Conservation (phyloP, 2,329 filamentous ascomycete species). For the Exserohilum turcica region DNA sequence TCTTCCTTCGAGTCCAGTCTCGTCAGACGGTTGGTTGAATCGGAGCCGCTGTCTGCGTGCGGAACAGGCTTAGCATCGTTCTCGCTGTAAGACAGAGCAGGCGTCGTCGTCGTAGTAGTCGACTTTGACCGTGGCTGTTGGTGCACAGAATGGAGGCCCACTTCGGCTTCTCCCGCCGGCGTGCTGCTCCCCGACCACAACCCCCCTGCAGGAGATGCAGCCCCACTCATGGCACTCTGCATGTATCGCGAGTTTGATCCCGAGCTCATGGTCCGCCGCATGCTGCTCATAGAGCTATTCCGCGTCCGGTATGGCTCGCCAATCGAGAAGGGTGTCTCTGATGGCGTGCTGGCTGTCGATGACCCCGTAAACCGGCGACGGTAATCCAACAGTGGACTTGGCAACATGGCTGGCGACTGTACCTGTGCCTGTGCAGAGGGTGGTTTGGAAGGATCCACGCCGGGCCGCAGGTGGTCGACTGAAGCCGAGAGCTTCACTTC, state of each 20-base stretch:
- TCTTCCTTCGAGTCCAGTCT: conserved; percentile 34
- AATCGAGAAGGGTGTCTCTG: conserved; percentile 38
- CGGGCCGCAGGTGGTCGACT: conserved; percentile 71
- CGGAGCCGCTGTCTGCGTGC: conserved; percentile 9
- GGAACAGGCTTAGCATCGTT: conserved; percentile 9
- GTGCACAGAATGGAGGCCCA: conserved; percentile 42
- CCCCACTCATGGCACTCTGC: conserved; percentile 24
- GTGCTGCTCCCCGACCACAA: conserved; percentile 48
- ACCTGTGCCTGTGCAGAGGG: conserved; percentile 22
- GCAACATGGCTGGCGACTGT: conserved; percentile 38
- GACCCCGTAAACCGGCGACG: conserved; percentile 31
- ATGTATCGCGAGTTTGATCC: conserved; percentile 32
- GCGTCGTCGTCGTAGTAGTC: conserved; percentile 4
- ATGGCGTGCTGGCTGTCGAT: conserved; percentile 29
- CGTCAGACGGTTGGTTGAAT: conserved; percentile 14
- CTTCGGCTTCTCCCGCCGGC: conserved; percentile 32
- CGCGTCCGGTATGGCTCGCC: conserved; percentile 38
- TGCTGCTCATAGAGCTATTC: conserved; percentile 49
- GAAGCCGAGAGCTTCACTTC: conserved; percentile 77
- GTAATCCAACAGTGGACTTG: conserved; percentile 34
- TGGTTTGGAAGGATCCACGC: conserved; percentile 49
- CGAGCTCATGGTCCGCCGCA: conserved; percentile 46
- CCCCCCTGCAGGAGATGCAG: conserved; percentile 36
- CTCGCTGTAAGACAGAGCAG: conserved; percentile 2
- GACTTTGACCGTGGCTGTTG: conserved; percentile 28